Evolutionary conservation across 1,139 yeast genomes (phyloP), one percentile per base, ranked within the genome.

Genomic region (Pichia cactophila): DNA sequence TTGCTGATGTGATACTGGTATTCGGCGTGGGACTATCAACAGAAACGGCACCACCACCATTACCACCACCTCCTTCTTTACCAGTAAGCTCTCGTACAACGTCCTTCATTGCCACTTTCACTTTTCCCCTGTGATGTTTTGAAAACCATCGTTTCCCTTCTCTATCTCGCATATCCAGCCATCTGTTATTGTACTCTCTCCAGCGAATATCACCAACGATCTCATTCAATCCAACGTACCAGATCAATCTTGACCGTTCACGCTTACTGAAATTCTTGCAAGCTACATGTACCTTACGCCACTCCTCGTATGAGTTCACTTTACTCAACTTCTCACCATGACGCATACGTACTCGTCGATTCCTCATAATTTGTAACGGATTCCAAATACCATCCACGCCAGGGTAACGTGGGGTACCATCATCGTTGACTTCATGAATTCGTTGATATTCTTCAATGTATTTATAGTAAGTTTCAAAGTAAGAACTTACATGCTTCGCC

Each of bases 351-450:
- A 82, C 62, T 51, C 73, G 71, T 49, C 96, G 70, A 63, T 88
- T 85, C 53, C 97, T 69, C 37, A 88, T 78, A 20, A 82, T 75
- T 62, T 86, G 96, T 43, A 88, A 68, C 1, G 96, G 96, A 61
- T 88, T 88, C 66, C 83, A 88, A 3, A 78, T 76, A 0, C 84
- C 86, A 53, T 82, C 88, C 2, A 83, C 76, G 0, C 78, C 73
- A 0, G 72, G 72, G 51, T 72, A 74, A 11, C 44, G 41, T 0
- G 58, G 56, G 5, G 43, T 39, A 6, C 45, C 47, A 9, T 56
- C 58, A 1, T 54, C 59, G 5, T 56, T 55, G 33, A 66, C 43
- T 43, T 56, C 56, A 17, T 57, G 52, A 12, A 53, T 49, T 33
- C 50, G 53, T 29, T 58, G 58, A 48, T 57, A 61, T 44, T 54